Evolutionary conservation across 306 rosid genomes (phyloP).

Genomic region (Pyrus betulifolia): DNA sequence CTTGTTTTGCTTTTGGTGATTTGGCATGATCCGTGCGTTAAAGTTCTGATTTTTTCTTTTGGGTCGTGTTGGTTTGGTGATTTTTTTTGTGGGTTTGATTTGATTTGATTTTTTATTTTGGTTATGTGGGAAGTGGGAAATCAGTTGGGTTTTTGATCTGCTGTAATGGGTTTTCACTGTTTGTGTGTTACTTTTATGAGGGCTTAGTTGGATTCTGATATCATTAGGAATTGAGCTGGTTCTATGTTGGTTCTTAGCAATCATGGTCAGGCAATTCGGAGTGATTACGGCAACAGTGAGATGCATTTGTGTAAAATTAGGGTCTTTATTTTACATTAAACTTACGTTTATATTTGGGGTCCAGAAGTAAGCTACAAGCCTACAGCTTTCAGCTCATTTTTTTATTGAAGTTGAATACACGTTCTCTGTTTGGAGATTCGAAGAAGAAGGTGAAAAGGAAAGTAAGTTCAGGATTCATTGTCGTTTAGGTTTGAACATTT

Average conservation of each 20-base stretch:
- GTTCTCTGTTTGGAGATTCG: neutral
- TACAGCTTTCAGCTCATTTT: neutral
- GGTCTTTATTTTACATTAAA: neutral
- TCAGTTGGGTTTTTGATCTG: conserved; percentile 31
- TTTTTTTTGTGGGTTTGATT: conserved; percentile 8
- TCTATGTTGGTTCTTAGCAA: conserved; percentile 11
- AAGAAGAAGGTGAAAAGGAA: neutral
- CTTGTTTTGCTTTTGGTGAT: conserved; percentile 20
- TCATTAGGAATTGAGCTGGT: conserved; percentile 19
- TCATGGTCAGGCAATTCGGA: neutral
- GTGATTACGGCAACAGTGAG: neutral
- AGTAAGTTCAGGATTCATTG: neutral
- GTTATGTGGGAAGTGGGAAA: conserved; percentile 18
- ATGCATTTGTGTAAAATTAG: conserved; percentile 8
- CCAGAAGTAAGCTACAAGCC: neutral
- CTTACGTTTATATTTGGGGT: conserved; percentile 1
- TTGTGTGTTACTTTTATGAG: conserved; percentile 17
- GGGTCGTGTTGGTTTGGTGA: conserved; percentile 20
- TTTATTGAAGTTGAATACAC: neutral
- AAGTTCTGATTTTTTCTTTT: conserved; percentile 16
- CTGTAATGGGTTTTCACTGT: conserved; percentile 37
- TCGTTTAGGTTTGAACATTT: neutral
- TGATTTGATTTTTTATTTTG: conserved; percentile 29
- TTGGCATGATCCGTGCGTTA: conserved; percentile 36
- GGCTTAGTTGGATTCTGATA: conserved; percentile 24